Evolutionary conservation across 2,329 filamentous ascomycete species (phyloP), one percentile per base, ranked within the genome.

Genomic region (Alternaria atra): DNA sequence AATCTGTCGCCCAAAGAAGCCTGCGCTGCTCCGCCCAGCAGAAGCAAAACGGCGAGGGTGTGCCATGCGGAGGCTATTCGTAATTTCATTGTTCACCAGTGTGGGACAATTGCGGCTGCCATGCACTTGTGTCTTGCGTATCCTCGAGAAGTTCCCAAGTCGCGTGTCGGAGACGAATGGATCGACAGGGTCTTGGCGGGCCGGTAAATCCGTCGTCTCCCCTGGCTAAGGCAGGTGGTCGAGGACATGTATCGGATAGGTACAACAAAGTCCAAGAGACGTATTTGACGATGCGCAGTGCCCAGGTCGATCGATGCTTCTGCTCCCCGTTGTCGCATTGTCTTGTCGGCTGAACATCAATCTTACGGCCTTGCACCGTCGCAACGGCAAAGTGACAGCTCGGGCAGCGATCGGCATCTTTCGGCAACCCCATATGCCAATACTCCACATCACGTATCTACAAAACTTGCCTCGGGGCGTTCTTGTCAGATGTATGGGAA

Each of bases 1-100:
- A 97, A 83, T 56, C 88, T 86, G 79, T 99, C 95, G 67, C 95
- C 95, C 50, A 89, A 73, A 5, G 94, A 97, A 29, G 93, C 95
- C 55, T 84, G 80, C 15, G 83, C 79, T 23, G 72, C 71, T 40
- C 76, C 76, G 56, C 44, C 46, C 63, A 74, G 52, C 74, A 76
- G 55, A 73, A 68, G 67, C 48, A 75, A 23, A 6, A 73, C 34
- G 35, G 67, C 67, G 59, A 66, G 15, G n/a, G 56, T 54, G 30
- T 70, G 68, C 75, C 74, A 76, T 73, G 40, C 52, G 51, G 60
- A 58, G 30, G 53, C 51, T 53, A 56, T 62, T 58, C 61, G 64
- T 61, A 72, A 43, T 62, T 68, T 76, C 76, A 77, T 77, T n/a
- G 54, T 65, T 46, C 27, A 13, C 13, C 50, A 51, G 43, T 46